Base-by-base conservation (phyloP, 2,329 filamentous ascomycete species). In the Fusarium agapanthi region DNA sequence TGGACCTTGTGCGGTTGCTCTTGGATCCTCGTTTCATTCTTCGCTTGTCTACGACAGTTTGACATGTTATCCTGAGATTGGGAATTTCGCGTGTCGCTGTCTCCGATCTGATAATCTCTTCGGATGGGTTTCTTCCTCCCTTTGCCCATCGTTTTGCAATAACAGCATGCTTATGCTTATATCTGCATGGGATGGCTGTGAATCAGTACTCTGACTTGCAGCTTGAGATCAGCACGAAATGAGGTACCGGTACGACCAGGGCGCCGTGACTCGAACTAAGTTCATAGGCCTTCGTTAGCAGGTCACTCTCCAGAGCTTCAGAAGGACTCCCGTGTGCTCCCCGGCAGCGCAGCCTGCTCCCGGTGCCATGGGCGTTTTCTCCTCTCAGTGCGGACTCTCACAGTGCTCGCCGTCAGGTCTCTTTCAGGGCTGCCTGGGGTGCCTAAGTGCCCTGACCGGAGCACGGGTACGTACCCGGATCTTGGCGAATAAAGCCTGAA, bases 391-490 rank as follows among this genome's bases (percentile, higher is more conserved):
- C 20, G 13, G 22, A n/a, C 26, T 35, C 47, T 43, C 66, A 58
- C 26, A 69, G 66, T 47, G 30, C 54, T 58, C 55, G 44, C 35
- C 41, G 7, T 28, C 61, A 47, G 37, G 65, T 51, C 45, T 59
- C 43, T 65, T 35, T 73, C 61, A 71, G 51, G 14, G 51, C 67
- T 62, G 22, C 45, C 61, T 47, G 67, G 68, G 68, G 56, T 60
- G 38, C 51, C 32, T 28, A 71, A 59, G 51, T 68, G 70, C 45
- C 51, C 71, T 64, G 59, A 73, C 71, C 71, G 63, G 71, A 74
- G 41, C 47, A 50, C 63, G 71, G 62, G 67, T 74, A 74, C 71
- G 71, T 73, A 74, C 67, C 53, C 51, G 43, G 55, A 61, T 60
- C 62, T 70, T 71, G 70, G 71, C 71, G 47, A 61, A 24, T 61